Percentiles rank a stretch among this genome's conserved stretches.
These are phyloP conservation scores for Dichotomocladium elegans DNA, from an alignment of 371 early-diverging fungal species.

Conservation along the genomic window DNA sequence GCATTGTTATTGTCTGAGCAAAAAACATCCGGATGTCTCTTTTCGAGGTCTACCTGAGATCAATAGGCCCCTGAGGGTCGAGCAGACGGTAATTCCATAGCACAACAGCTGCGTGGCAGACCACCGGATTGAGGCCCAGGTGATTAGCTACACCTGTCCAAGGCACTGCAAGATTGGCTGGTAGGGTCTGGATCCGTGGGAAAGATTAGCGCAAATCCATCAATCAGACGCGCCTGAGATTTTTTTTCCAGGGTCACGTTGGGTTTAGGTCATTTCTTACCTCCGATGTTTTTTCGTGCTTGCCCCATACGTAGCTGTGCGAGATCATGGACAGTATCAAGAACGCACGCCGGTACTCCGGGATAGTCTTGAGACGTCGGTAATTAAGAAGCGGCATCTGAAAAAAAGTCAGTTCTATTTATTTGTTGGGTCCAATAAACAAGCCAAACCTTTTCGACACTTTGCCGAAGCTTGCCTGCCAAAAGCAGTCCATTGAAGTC, in stretches of 20 bases:
- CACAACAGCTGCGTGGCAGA: conserved; percentile 84
- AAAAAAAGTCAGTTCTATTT: conserved; percentile 3
- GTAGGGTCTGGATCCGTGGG: conserved; percentile 61
- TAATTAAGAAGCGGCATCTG: conserved; percentile 79
- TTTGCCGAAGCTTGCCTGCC: conserved; percentile 70
- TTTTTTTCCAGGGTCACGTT: no score
- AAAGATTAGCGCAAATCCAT: no score
- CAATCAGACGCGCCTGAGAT: no score
- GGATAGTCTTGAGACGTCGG: conserved; percentile 46
- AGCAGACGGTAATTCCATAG: conserved; percentile 88
- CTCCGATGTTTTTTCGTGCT: conserved; percentile 72
- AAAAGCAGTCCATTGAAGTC: conserved; percentile 75
- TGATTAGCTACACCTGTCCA: conserved; percentile 77
- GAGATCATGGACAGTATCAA: conserved; percentile 83
- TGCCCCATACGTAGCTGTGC: conserved; percentile 92
- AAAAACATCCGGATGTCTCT: no score
- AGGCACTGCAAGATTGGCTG: conserved; percentile 79
- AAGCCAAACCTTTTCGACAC: conserved; percentile 64
- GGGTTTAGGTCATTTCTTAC: conserved; percentile 31
- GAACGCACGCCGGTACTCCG: conserved; percentile 84
- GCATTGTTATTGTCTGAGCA: no score
- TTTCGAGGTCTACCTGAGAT: conserved; percentile 60
- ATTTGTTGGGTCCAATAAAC: background rate
- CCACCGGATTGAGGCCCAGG: conserved; percentile 84
- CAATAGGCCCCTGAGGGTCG: conserved; percentile 67